Evolutionary conservation across 2,329 filamentous ascomycete species (phyloP).

Genomic region (Didymella pomorum): DNA sequence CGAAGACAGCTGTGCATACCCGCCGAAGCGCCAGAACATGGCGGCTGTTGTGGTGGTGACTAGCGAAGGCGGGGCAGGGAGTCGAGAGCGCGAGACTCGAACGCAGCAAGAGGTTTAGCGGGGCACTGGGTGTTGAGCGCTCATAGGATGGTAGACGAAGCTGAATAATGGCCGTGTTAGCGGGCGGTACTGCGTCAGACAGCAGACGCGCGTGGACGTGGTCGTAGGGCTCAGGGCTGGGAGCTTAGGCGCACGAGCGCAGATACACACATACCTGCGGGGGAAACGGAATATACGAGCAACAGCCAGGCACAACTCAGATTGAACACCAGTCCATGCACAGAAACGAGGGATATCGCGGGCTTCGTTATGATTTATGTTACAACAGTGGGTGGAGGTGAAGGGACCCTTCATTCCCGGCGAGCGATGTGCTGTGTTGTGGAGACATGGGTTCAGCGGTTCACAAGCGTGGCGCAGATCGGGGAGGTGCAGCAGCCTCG

Average conservation of each 20-base stretch:
- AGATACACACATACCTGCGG: constrained; percentile 29
- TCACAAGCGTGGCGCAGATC: constrained; percentile 23
- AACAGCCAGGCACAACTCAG: constrained; percentile 24
- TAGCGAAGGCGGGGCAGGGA: constrained; percentile 41
- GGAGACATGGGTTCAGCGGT: constrained; percentile 16
- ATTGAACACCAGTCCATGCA: constrained; percentile 22
- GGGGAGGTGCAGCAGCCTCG: constrained; percentile 18
- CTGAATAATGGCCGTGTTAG: constrained; percentile 20
- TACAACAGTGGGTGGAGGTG: constrained; percentile 22
- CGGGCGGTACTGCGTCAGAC: constrained; percentile 17
- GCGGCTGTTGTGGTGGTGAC: constrained; percentile 31
- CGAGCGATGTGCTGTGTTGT: constrained; percentile 19
- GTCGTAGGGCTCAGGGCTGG: constrained; percentile 14
- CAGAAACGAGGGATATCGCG: constrained; percentile 11
- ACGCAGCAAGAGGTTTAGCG: constrained; percentile 29
- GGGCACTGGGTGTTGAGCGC: constrained; percentile 12
- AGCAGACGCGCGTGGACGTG: constrained; percentile 18
- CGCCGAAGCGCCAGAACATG: constrained; percentile 99
- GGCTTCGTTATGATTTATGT: constrained; percentile 9
- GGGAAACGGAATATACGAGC: constrained; percentile 23
- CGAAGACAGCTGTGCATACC: constrained; percentile 95
- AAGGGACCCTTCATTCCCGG: constrained; percentile 21
- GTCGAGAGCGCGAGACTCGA: constrained; percentile 38
- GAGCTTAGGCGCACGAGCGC: constrained; percentile 35
- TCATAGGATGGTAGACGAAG: constrained; percentile 25